These are phyloP conservation scores for Picochlorum sp. DNA, from an alignment of 139 green algal genomes.

Conservation along the genomic window DNA sequence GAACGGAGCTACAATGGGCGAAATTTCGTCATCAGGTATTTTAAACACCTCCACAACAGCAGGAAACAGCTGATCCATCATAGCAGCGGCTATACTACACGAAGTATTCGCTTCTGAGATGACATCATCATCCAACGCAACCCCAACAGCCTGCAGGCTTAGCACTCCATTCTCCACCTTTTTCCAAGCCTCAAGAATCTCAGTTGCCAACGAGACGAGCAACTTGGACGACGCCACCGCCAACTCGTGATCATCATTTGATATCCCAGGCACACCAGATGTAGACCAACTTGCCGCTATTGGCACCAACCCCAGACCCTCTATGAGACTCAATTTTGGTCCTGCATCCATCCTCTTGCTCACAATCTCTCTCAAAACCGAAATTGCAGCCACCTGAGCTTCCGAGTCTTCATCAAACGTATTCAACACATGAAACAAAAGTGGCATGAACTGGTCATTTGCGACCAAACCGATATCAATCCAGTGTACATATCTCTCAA, in stretches of 20 bases:
- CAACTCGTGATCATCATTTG: constrained; percentile 51
- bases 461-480: constrained; percentile 89
- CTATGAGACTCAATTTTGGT: constrained; percentile 70
- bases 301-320: constrained; percentile 54
- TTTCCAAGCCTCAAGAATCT: constrained; percentile 77
- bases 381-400: constrained; percentile 42
- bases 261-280: constrained; percentile 29
- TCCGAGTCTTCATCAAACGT: neutral
- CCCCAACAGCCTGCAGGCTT: constrained; percentile 54
- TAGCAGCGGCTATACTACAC: constrained; percentile 12
- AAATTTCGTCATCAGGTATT: constrained; percentile 47
- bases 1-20: constrained; percentile 61
- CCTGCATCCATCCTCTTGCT: constrained; percentile 80
- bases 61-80: constrained; percentile 51
- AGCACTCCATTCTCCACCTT: constrained; percentile 75
- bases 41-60: constrained; percentile 29
- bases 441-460: constrained; percentile 67
- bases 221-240: constrained; percentile 51
- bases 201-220: constrained; percentile 62
- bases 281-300: constrained; percentile 36
- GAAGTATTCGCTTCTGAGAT: constrained; percentile 34
- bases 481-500: constrained; percentile 80
- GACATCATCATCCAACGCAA: constrained; percentile 57
- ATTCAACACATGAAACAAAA: constrained; percentile 56
- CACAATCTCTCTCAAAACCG: constrained; percentile 68